Conservation (phyloP, 2,329 filamentous ascomycete species). For the Aureobasidium sp. region DNA sequence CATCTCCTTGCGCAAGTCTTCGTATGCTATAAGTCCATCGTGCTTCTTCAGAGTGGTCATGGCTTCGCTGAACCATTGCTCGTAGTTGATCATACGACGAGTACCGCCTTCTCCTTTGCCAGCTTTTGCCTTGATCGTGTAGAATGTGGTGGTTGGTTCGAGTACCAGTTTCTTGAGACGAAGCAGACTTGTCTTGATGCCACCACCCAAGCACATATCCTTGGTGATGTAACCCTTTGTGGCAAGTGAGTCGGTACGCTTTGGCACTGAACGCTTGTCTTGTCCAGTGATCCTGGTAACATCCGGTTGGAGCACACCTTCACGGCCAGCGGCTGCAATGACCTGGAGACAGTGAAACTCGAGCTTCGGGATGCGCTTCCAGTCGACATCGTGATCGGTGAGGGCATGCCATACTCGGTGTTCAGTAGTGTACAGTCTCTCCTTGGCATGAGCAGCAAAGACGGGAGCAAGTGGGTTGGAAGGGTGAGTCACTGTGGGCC, state of each 20-base stretch:
- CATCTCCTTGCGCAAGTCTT: constrained; percentile 58
- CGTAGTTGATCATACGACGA: constrained; percentile 42
- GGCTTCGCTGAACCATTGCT: constrained; percentile 53
- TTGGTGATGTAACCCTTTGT: constrained; percentile 70
- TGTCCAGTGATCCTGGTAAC: constrained; percentile 62
- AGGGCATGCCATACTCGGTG: constrained; percentile 67
- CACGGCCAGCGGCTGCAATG: constrained; percentile 60
- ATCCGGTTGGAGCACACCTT: constrained; percentile 65
- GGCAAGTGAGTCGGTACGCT: constrained; percentile 63
- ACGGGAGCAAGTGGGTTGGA: constrained; percentile 22
- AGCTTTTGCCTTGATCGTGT: constrained; percentile 16
- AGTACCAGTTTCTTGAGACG: constrained; percentile 57
- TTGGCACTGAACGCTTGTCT: constrained; percentile 71
- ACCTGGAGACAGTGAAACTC: constrained; percentile 66
- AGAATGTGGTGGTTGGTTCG: constrained; percentile 18
- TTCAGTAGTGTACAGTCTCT: constrained; percentile 57
- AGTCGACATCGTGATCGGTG: constrained; percentile 65
- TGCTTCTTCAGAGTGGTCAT: constrained; percentile 56
- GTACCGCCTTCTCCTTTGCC: constrained; percentile 14
- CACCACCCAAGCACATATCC: constrained; percentile 51
- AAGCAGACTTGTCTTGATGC: constrained; percentile 62
- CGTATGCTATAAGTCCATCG: constrained; percentile 55
- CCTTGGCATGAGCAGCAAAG: constrained; percentile 15
- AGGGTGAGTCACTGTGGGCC: background rate
- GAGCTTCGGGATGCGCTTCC: constrained; percentile 55